Evolutionary conservation across 73 alveolate genomes (phyloP).

Genomic region (Tetrahymena malaccensis): DNA sequence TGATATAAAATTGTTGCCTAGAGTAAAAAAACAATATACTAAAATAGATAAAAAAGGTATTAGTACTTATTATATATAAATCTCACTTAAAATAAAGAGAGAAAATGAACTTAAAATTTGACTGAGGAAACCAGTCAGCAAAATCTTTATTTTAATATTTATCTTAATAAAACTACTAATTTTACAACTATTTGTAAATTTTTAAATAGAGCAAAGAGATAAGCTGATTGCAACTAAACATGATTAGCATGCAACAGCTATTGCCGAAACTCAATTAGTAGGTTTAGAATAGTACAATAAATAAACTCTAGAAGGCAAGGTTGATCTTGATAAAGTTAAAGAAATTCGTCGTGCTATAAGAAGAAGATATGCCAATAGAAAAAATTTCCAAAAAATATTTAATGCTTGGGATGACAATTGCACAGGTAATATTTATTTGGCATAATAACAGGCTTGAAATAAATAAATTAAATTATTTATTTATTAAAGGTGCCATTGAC

Average conservation of each 20-base stretch:
- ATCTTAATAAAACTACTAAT: not conserved
- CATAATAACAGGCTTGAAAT: no score
- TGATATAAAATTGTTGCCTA: not conserved
- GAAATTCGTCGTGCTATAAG: constrained; percentile 88
- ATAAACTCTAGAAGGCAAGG: constrained; percentile 85
- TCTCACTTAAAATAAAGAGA: not conserved
- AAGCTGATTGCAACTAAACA: constrained; percentile 13
- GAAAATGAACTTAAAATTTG: not conserved
- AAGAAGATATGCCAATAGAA: constrained; percentile 85
- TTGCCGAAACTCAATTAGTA: constrained; percentile 73
- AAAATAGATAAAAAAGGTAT: not conserved
- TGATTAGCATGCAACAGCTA: constrained; percentile 62
- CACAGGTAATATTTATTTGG: not conserved
- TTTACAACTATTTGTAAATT: not conserved
- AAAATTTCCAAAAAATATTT: constrained; percentile 76
- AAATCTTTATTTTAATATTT: not conserved
- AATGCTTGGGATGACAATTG: constrained; percentile 82
- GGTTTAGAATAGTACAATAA: constrained; percentile 58
- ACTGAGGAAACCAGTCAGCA: not conserved
- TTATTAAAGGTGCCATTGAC: constrained; percentile 45
- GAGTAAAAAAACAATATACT: not conserved
- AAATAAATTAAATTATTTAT: not conserved
- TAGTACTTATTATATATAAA: not conserved
- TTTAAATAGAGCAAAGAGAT: not conserved
- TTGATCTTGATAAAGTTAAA: constrained; percentile 75